A percentile compares a stretch with the other conserved stretches of the same genome.
Evolutionary conservation across 2,329 filamentous ascomycete species (phyloP).

Genomic region (Alternaria consortialis): DNA sequence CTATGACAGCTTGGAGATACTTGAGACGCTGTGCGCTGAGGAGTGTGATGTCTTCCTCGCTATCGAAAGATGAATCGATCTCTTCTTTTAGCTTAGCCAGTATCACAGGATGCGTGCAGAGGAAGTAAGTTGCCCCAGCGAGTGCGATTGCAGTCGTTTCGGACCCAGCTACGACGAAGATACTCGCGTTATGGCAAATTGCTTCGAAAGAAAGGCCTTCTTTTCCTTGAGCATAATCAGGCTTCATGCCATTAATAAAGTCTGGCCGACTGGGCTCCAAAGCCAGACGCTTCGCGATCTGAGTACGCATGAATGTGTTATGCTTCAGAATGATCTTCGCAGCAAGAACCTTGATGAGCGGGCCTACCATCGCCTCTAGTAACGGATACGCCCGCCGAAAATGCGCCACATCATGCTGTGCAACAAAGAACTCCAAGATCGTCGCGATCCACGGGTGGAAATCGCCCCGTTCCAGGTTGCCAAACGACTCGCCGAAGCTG

Average conservation of each 20-base stretch:
- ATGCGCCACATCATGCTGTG: slow-evolving; percentile 14
- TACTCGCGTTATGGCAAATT: slow-evolving; percentile 17
- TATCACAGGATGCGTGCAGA: slow-evolving; percentile 25
- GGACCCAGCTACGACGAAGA: slow-evolving; percentile 32
- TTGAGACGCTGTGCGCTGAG: slow-evolving; percentile 24
- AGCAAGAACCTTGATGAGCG: not conserved
- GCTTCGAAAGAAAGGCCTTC: slow-evolving; percentile 29
- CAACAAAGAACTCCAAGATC: slow-evolving; percentile 26
- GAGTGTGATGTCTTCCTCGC: slow-evolving; percentile 41
- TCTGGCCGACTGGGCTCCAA: slow-evolving; percentile 27
- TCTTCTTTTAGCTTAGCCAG: slow-evolving; percentile 25
- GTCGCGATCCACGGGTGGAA: slow-evolving; percentile 32
- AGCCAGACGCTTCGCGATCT: slow-evolving; percentile 11
- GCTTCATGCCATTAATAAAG: slow-evolving; percentile 28
- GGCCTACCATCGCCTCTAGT: slow-evolving; percentile 1
- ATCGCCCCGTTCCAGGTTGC: slow-evolving; percentile 21
- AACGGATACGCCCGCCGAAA: slow-evolving; percentile 6
- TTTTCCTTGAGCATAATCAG: slow-evolving; percentile 16
- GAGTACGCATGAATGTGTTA: slow-evolving; percentile 1
- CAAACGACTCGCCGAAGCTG: slow-evolving; percentile 60
- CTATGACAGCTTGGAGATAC: slow-evolving; percentile 30
- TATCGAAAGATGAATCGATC: slow-evolving; percentile 26
- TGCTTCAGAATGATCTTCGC: slow-evolving; percentile 4
- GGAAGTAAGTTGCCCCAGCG: slow-evolving; percentile 21
- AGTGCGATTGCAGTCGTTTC: slow-evolving; percentile 31